These are phyloP conservation scores for Teratosphaeria destructans DNA, from an alignment of 2,329 filamentous ascomycete species.

Conservation along the genomic window DNA sequence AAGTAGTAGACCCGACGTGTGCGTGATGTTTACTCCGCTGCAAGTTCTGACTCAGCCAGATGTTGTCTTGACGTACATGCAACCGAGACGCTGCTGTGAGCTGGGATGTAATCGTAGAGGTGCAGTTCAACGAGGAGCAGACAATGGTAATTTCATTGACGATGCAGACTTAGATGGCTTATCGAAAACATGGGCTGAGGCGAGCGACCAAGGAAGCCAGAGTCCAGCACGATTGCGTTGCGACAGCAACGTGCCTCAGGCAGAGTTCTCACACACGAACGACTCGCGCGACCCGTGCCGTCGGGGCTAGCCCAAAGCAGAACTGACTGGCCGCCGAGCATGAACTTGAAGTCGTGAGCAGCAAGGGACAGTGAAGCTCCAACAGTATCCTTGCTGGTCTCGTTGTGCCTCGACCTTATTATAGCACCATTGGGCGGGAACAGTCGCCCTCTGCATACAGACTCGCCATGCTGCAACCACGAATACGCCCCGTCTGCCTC, in stretches of 20 bases:
- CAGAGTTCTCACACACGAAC: neutral
- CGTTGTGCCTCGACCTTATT: too few relatives aligned
- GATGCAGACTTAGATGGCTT: neutral
- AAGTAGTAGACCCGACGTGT: neutral
- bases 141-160: neutral
- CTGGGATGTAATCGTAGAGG: neutral
- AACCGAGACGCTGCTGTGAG: neutral
- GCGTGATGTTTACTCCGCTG: neutral
- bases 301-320: too few relatives aligned
- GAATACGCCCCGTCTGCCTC: constrained; percentile 45
- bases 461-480: constrained; percentile 53
- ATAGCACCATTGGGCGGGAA: too few relatives aligned
- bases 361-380: too few relatives aligned
- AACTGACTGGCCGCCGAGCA: too few relatives aligned
- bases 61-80: neutral
- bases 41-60: too few relatives aligned
- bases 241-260: neutral
- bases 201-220: too few relatives aligned
- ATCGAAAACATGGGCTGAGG: neutral
- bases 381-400: too few relatives aligned
- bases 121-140: neutral
- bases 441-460: neutral
- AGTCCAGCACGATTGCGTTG: neutral
- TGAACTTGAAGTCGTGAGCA: too few relatives aligned
- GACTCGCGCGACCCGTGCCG: neutral